Conservation (phyloP, 768 basidiomycete genomes). For the Clitopilus hobsonii region DNA sequence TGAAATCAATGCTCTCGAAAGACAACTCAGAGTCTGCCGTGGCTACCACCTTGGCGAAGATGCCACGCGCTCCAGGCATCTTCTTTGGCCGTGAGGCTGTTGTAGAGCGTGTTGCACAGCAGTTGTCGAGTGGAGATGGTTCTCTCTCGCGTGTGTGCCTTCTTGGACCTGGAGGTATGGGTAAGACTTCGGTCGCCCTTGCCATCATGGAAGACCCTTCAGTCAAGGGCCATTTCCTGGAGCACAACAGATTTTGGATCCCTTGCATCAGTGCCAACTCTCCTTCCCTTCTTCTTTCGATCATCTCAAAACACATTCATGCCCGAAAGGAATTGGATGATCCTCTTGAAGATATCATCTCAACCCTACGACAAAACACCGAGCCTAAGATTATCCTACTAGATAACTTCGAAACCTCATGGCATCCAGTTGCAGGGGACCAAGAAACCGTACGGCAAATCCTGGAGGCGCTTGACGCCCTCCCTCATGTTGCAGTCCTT, state of each 20-base stretch:
- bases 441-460: constrained; percentile 19
- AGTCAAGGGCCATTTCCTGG: constrained; percentile 17
- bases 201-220: constrained; percentile 21
- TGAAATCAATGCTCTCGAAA: neutral
- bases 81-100: constrained; percentile 1
- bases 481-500: constrained; percentile 24
- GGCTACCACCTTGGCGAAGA: neutral
- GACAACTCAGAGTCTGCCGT: neutral
- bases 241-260: constrained; percentile 22
- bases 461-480: constrained; percentile 16
- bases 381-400: constrained; percentile 26
- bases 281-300: constrained; percentile 15
- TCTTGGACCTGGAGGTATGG: constrained; percentile 32
- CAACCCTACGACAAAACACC: constrained; percentile 15
- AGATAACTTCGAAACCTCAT: constrained; percentile 38
- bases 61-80: neutral
- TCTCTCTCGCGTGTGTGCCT: constrained; percentile 11
- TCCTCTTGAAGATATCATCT: constrained; percentile 14
- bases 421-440: constrained; percentile 20
- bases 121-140: neutral
- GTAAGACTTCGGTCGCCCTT: constrained; percentile 32
- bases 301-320: constrained; percentile 15
- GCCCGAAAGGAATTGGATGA: constrained; percentile 12
- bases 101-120: neutral
- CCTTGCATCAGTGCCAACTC: constrained; percentile 27